Conservation (phyloP, 2,329 filamentous ascomycete species). For the Corinectria fuckeliana region DNA sequence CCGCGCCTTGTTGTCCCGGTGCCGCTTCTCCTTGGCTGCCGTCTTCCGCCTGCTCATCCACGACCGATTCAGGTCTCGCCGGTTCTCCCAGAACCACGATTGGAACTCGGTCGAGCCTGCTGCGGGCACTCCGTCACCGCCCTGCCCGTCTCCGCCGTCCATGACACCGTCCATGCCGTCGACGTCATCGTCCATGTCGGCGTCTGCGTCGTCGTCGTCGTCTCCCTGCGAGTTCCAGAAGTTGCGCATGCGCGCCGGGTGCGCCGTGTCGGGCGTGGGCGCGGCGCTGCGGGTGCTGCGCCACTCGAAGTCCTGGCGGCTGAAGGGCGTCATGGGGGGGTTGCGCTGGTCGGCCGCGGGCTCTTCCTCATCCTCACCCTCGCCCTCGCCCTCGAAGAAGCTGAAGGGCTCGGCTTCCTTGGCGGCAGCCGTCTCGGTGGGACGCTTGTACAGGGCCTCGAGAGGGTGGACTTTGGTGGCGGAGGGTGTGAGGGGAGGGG, state of each 20-base stretch:
- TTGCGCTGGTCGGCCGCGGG: slow-evolving; percentile 42
- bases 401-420: slow-evolving; percentile 69
- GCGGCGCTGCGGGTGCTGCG: slow-evolving; percentile 84
- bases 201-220: slow-evolving; percentile 51
- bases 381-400: slow-evolving; percentile 74
- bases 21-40: slow-evolving; percentile 70
- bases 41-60: slow-evolving; percentile 71
- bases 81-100: slow-evolving; percentile 72
- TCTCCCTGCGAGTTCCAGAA: slow-evolving; percentile 58
- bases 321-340: slow-evolving; percentile 80
- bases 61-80: slow-evolving; percentile 67
- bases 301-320: slow-evolving; percentile 77
- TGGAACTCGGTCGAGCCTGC: slow-evolving; percentile 61
- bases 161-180: slow-evolving; percentile 42
- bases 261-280: slow-evolving; percentile 91
- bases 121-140: slow-evolving; percentile 35
- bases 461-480: slow-evolving; percentile 76
- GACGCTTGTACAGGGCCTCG: slow-evolving; percentile 88
- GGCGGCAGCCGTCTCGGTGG: slow-evolving; percentile 43
- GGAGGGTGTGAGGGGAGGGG: slow-evolving; percentile 52
- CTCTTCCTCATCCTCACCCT: slow-evolving; percentile 52
- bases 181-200: slow-evolving; percentile 46
- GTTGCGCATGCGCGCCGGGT: slow-evolving; percentile 69
- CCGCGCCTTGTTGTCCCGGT: slow-evolving; percentile 67
- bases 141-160: slow-evolving; percentile 38